Conservation (phyloP, 2,329 filamentous ascomycete genomes). For the Colletotrichum cereale region DNA sequence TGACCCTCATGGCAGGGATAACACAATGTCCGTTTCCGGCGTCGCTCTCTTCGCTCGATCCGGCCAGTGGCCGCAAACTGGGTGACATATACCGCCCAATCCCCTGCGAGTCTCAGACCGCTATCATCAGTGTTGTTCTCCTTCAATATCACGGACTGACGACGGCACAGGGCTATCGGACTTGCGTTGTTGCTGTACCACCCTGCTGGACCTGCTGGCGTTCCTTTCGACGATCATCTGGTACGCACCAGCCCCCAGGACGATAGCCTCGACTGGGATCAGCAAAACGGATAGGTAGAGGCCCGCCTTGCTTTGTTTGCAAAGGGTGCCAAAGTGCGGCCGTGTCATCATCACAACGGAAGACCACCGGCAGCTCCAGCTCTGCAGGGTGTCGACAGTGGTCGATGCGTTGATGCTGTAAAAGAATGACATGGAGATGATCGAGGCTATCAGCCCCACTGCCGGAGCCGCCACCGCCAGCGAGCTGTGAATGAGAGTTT, state of each 20-base stretch:
- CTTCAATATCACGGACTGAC: constrained; percentile 32
- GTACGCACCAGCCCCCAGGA: constrained; percentile 60
- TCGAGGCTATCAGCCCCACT: constrained; percentile 53
- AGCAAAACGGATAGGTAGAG: constrained; percentile 68
- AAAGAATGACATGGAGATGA: constrained; percentile 68
- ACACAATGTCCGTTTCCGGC: constrained; percentile 22
- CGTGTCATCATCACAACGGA: constrained; percentile 62
- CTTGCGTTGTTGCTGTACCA: constrained; percentile 49
- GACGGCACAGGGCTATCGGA: constrained; percentile 46
- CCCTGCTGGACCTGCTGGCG: constrained; percentile 48
- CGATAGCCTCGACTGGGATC: constrained; percentile 66
- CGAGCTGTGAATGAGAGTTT: constrained; percentile 35
- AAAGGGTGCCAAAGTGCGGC: constrained; percentile 69
- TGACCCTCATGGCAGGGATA: not conserved
- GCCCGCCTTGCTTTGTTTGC: constrained; percentile 66
- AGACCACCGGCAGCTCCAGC: constrained; percentile 73
- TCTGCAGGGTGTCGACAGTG: constrained; percentile 67
- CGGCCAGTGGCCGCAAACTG: not conserved
- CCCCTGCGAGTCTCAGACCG: not conserved
- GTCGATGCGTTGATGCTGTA: constrained; percentile 68
- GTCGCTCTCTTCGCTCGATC: not conserved
- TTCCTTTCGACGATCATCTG: constrained; percentile 61
- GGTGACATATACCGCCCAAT: not conserved
- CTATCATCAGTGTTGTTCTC: constrained; percentile 12
- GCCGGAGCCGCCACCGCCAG: constrained; percentile 46